Evolutionary conservation across 306 rosid species (phyloP).

Genomic region (Acacia crassicarpa): DNA sequence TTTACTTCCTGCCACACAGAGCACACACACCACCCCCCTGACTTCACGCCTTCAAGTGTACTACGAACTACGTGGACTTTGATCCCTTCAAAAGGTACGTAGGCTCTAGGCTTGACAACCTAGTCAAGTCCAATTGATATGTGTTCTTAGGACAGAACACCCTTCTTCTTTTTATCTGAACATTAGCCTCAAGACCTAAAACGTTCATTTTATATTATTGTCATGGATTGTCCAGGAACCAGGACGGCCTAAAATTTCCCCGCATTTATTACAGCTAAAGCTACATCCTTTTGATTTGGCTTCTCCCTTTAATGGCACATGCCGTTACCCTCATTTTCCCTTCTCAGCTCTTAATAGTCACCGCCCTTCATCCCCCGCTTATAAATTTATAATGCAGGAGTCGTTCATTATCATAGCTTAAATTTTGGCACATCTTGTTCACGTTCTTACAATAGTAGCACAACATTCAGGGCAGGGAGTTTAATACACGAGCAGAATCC

Average conservation of each 20-base stretch:
- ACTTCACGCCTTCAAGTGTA: too few relatives aligned
- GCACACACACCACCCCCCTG: too few relatives aligned
- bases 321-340: too few relatives aligned
- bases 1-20: too few relatives aligned
- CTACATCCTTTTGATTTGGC: too few relatives aligned
- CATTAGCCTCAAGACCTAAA: neutral
- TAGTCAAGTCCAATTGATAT: too few relatives aligned
- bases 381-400: neutral
- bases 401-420: conserved; percentile 23
- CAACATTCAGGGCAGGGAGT: conserved; percentile 18
- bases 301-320: too few relatives aligned
- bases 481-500: conserved; percentile 21
- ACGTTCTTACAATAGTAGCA: neutral
- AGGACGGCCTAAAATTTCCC: neutral
- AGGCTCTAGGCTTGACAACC: too few relatives aligned
- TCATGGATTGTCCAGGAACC: neutral
- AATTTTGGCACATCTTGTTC: neutral
- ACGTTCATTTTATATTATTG: neutral
- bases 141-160: too few relatives aligned
- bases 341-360: neutral
- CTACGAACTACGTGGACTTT: too few relatives aligned
- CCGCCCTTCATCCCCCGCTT: neutral
- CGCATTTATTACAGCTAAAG: neutral
- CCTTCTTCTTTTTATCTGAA: too few relatives aligned
- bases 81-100: too few relatives aligned